Conservation (phyloP, 2,329 filamentous ascomycete genomes). For the Paraconiothyrium sp. region DNA sequence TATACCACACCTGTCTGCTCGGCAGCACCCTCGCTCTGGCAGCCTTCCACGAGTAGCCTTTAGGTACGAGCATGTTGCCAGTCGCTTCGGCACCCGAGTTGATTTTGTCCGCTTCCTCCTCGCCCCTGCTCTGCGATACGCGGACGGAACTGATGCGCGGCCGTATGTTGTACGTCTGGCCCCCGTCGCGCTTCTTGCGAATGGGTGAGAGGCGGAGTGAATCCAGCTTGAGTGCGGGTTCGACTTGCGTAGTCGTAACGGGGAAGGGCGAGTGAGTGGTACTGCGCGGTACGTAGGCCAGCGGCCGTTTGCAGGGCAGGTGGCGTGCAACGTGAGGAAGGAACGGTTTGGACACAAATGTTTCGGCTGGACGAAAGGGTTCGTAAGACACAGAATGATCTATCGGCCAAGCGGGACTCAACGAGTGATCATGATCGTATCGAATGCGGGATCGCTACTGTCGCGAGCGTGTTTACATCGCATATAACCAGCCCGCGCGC, state of each 20-base stretch:
- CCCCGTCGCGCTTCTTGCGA: slow-evolving; percentile 42
- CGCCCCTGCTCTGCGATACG: slow-evolving; percentile 42
- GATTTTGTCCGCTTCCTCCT: slow-evolving; percentile 33
- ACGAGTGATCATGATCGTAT: neutral
- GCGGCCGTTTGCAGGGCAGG: slow-evolving; percentile 1
- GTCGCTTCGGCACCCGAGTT: slow-evolving; percentile 27
- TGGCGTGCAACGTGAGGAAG: neutral
- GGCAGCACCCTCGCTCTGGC: slow-evolving; percentile 82
- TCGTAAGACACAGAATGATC: neutral
- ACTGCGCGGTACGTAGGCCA: neutral
- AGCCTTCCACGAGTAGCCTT: slow-evolving; percentile 91
- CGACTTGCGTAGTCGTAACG: slow-evolving; percentile 4
- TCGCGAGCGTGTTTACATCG: slow-evolving; percentile 3
- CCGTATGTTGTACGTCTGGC: slow-evolving; percentile 37
- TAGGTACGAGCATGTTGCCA: slow-evolving; percentile 81
- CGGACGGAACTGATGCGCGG: slow-evolving; percentile 43
- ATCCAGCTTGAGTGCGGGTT: slow-evolving; percentile 37
- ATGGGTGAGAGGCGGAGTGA: slow-evolving; percentile 35
- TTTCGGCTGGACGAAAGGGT: neutral
- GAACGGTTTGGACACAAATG: neutral
- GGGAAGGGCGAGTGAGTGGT: neutral
- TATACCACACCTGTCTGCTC: slow-evolving; percentile 68
- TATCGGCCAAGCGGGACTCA: neutral
- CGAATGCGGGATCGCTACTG: neutral
- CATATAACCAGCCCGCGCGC: slow-evolving; percentile 5